Conservation (phyloP, 805 yeast genomes). For the Kodamaea fukazawae region DNA sequence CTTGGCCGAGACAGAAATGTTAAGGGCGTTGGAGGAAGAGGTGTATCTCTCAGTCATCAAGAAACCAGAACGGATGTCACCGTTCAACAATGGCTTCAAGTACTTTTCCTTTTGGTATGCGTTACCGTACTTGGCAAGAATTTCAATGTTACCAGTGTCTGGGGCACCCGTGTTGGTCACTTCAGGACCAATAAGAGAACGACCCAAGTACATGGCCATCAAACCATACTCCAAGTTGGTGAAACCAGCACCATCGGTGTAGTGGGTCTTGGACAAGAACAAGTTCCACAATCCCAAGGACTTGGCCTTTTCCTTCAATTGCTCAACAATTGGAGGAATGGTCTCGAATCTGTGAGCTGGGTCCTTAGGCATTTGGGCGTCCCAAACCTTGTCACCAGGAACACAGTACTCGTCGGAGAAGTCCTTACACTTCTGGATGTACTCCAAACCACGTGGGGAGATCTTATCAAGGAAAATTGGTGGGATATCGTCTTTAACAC, state of each 20-base stretch:
- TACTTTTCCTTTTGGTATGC: constrained; percentile 41
- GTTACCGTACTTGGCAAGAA: constrained; percentile 42
- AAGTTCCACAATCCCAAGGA: constrained; percentile 59
- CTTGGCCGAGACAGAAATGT: constrained; percentile 47
- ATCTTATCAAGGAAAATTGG: constrained; percentile 37
- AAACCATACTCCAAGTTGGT: constrained; percentile 63
- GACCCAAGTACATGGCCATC: constrained; percentile 62
- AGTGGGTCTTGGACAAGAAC: constrained; percentile 46
- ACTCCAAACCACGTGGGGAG: constrained; percentile 35
- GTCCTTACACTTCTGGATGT: constrained; percentile 40
- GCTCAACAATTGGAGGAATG: constrained; percentile 48
- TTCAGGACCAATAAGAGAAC: constrained; percentile 53
- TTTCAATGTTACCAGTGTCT: constrained; percentile 64
- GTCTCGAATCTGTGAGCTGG: constrained; percentile 46
- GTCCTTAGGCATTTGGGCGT: constrained; percentile 36
- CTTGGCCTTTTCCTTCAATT: constrained; percentile 51
- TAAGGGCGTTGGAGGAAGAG: constrained; percentile 61
- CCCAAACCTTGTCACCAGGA: constrained; percentile 52
- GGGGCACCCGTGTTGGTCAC: constrained; percentile 62
- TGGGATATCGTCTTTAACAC: constrained; percentile 36
- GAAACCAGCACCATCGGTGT: constrained; percentile 53
- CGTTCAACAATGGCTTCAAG: constrained; percentile 52
- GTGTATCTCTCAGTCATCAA: constrained; percentile 63
- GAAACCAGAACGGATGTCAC: constrained; percentile 58
- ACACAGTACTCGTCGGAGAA: constrained; percentile 57